phyloP scores from a whole-genome alignment of 2,329 filamentous ascomycete species.

The Trichoderma atrobrunneum region DNA sequence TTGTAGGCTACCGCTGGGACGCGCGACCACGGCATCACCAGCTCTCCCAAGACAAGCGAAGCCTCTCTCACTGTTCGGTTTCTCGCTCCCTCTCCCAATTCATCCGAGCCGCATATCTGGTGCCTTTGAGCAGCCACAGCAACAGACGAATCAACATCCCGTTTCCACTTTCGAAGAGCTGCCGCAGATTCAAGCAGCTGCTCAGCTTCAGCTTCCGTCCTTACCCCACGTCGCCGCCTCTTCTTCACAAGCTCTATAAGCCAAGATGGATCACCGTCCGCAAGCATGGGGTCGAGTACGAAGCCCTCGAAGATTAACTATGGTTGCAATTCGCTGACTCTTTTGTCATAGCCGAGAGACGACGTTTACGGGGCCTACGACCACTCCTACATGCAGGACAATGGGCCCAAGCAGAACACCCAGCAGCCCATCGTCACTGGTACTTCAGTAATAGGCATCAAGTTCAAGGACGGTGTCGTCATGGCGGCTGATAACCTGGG shows the following conservation, averaged over 20 bases:
- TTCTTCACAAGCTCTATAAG: constrained; percentile 17
- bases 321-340: not conserved
- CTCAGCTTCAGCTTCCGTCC: not conserved
- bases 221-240: constrained; percentile 15
- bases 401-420: constrained; percentile 76
- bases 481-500: constrained; percentile 96
- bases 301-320: constrained; percentile 17
- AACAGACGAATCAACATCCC: not conserved
- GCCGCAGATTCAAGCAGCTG: constrained; percentile 1
- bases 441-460: constrained; percentile 90
- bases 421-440: constrained; percentile 93
- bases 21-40: constrained; percentile 31
- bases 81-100: not conserved
- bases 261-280: constrained; percentile 66
- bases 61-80: not conserved
- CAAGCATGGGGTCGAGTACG: constrained; percentile 71
- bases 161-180: not conserved
- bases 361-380: constrained; percentile 96
- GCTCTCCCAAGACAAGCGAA: constrained; percentile 18
- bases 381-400: constrained; percentile 72
- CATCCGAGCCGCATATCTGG: not conserved
- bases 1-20: constrained; percentile 38
- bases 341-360: constrained; percentile 72
- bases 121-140: not conserved
- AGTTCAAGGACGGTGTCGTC: constrained; percentile 94